A percentile compares a stretch with the other conserved stretches of the same genome.
Evolutionary conservation across 345 rosid genomes (phyloP).

Genomic region (Eucalyptus shirleyi): DNA sequence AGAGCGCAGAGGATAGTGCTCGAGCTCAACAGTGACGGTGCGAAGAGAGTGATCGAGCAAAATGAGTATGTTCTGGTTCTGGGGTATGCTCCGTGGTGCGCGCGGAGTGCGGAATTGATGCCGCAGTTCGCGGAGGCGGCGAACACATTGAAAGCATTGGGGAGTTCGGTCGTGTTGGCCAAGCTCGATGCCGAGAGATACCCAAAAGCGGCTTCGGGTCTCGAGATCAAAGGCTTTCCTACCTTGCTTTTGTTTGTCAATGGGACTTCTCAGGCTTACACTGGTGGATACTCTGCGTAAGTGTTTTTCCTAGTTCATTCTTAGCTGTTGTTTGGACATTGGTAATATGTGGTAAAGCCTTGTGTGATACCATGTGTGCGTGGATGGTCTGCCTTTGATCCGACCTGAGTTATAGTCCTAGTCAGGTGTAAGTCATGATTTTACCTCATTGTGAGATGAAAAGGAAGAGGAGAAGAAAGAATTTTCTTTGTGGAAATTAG

Average conservation of each 20-base stretch:
- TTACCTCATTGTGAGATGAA: neutral
- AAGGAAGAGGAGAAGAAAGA: neutral
- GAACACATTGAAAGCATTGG: slow-evolving; percentile 48
- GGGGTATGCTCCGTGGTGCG: slow-evolving; percentile 89
- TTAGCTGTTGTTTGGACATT: neutral
- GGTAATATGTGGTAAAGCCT: neutral
- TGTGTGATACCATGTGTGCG: neutral
- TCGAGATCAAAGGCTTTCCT: slow-evolving; percentile 69
- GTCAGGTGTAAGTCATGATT: neutral
- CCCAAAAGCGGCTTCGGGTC: slow-evolving; percentile 46
- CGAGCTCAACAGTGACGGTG: slow-evolving; percentile 52
- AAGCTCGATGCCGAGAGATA: slow-evolving; percentile 82
- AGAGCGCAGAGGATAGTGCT: slow-evolving; percentile 72
- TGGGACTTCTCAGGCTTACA: slow-evolving; percentile 48
- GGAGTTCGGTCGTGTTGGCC: slow-evolving; percentile 55
- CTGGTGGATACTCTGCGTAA: slow-evolving; percentile 77
- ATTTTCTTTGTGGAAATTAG: neutral
- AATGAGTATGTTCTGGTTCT: slow-evolving; percentile 62
- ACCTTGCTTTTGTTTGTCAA: slow-evolving; percentile 71
- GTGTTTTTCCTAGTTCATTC: neutral
- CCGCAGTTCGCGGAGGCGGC: slow-evolving; percentile 85
- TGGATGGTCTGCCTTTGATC: neutral
- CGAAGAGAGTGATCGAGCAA: slow-evolving; percentile 26
- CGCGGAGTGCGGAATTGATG: slow-evolving; percentile 87
- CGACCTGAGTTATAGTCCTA: neutral